These are phyloP conservation scores for Thalassiosira ordinaria DNA, from an alignment of 352 stramenopile genomes.

Conservation along the genomic window DNA sequence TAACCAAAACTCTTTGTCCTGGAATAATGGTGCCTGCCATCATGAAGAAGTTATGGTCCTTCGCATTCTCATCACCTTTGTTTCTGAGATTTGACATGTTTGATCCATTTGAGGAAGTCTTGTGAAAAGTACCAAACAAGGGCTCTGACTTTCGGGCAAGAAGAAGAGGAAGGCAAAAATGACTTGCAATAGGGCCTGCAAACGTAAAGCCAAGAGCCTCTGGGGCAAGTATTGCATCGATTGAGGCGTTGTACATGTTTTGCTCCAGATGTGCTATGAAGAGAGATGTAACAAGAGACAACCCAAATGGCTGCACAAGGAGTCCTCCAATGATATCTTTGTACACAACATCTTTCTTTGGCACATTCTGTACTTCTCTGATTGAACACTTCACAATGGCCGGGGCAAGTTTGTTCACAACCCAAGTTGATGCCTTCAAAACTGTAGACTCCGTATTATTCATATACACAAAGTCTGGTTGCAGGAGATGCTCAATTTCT, in stretches of 20 bases:
- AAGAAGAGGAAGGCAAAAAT: conserved; percentile 9
- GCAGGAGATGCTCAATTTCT: background rate
- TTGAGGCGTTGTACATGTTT: background rate
- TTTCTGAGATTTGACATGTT: conserved; percentile 18
- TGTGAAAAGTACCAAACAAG: background rate
- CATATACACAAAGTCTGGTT: background rate
- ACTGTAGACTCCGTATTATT: background rate
- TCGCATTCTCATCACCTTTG: background rate
- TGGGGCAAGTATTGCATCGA: conserved; percentile 15
- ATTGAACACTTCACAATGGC: conserved; percentile 17
- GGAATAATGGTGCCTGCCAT: conserved; percentile 10
- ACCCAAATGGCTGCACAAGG: conserved; percentile 13
- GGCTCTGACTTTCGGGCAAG: conserved; percentile 6
- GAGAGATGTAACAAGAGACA: background rate
- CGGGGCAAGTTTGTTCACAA: conserved; percentile 7
- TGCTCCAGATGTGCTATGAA: background rate
- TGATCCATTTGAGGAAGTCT: background rate
- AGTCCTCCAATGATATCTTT: conserved; percentile 18
- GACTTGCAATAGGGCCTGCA: conserved; percentile 4
- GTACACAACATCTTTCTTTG: conserved; percentile 12
- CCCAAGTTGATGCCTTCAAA: conserved; percentile 1
- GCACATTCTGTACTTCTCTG: background rate
- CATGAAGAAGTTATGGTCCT: conserved; percentile 4
- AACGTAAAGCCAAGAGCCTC: conserved; percentile 18
- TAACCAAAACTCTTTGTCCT: conserved; percentile 22